Base-by-base conservation (phyloP, 805 yeast species). In the Wickerhamomyces chambardii region DNA sequence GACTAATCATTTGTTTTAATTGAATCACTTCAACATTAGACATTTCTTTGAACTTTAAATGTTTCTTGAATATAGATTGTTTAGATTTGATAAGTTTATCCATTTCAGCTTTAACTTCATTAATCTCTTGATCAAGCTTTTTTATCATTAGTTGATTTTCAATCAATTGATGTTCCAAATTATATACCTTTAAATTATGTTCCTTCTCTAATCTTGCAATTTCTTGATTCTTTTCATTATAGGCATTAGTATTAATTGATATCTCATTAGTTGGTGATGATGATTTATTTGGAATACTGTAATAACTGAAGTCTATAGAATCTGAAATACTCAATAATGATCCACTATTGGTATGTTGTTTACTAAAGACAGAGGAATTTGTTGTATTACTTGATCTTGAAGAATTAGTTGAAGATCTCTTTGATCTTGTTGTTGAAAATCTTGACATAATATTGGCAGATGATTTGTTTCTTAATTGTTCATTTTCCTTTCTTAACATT, bases 1-100 rank as follows among this genome's bases (percentile, higher is more conserved):
- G 18, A 3, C 36, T 40, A 2, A 31, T 26, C 15, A 49, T 15
- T 28, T 51, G 49, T 7, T 18, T 17, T 24, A 28, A 8, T 37
- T 24, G 19, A 41, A 38, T 26, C 39, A 43, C 17, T 36, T 39
- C 21, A 29, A 33, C 5, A 27, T 11, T 5, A 33, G 22, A 9
- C 43, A 15, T 14, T 37, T 41, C 9, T 32, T 29, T 33, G 43
- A 36, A 1, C 39, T 19, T 16, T 21, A 24, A 7, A 29, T 24
- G 16, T 38, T 40, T 6, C 9, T n/a, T 32, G 18, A 6, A 32
- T 26, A 4, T 26, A 9, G 14, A 24, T 9, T 24, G 19, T 31
- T 31, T 22, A 17, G 25, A 27, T 5, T 18, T 12, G 2, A 17
- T 15, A 3, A 37, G 18, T 11, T 33, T 15, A 26, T 17, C 24